Percentiles rank a stretch among this genome's conserved stretches.
Evolutionary conservation across 306 rosid species (phyloP).

Genomic region (Echinosophora koreensis): DNA sequence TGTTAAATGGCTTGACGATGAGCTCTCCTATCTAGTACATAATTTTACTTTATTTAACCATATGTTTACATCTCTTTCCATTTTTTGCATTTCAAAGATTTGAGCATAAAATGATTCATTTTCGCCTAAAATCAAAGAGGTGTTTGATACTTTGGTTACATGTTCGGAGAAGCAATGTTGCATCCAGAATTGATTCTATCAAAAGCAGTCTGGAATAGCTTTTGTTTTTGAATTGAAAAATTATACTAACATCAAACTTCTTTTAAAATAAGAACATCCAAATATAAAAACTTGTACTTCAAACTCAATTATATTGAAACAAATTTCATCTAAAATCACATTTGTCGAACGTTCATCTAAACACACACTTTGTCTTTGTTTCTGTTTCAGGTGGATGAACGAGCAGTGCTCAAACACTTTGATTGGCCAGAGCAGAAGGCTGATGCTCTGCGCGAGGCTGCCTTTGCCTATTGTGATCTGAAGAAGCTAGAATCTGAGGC

Average conservation of each 20-base stretch:
- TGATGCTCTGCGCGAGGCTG: slow-evolving; percentile 93
- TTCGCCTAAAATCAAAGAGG: background rate
- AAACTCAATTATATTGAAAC: no score
- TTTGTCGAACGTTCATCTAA: no score
- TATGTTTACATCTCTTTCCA: background rate
- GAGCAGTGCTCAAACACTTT: slow-evolving; percentile 94
- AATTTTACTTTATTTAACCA: background rate
- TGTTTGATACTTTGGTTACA: no score
- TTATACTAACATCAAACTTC: no score
- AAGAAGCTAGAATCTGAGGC: slow-evolving; percentile 88
- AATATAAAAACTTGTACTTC: no score
- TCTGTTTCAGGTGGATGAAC: slow-evolving; percentile 76
- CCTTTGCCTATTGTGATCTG: slow-evolving; percentile 85
- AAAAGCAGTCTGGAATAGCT: no score
- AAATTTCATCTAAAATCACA: no score
- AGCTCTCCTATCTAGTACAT: slow-evolving; percentile 84
- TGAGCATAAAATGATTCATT: background rate
- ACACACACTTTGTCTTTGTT: background rate
- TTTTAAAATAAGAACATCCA: no score
- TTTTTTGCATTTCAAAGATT: background rate
- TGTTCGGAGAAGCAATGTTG: no score
- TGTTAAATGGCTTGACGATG: slow-evolving; percentile 96
- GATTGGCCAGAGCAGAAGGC: slow-evolving; percentile 97
- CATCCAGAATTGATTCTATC: no score
- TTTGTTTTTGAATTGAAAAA: no score